Evolutionary conservation across 306 rosid species (phyloP).

Genomic region (Trichosanthes cucumerina): DNA sequence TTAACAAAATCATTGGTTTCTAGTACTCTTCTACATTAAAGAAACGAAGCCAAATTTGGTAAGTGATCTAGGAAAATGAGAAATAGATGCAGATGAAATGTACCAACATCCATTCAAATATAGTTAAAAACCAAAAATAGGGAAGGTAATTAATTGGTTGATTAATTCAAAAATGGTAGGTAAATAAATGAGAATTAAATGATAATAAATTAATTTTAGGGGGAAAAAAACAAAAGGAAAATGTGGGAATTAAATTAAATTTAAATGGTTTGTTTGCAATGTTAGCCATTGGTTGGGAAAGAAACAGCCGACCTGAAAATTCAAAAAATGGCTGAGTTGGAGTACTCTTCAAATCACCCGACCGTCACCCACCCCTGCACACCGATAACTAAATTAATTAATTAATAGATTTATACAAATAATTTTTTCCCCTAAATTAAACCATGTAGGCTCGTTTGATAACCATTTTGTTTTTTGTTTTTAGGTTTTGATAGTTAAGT

Average conservation of each 20-base stretch:
- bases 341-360: constrained; percentile 6
- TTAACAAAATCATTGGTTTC: too few species aligned
- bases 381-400: neutral
- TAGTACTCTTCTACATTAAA: too few species aligned
- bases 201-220: neutral
- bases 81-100: neutral
- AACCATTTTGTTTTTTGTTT: too few species aligned
- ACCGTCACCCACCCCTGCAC: constrained; percentile 3
- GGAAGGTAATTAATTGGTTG: neutral
- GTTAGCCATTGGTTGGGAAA: neutral
- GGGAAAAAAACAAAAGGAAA: neutral
- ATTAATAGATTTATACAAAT: too few species aligned
- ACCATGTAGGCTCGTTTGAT: too few species aligned
- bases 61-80: neutral
- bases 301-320: constrained; percentile 9
- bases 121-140: neutral
- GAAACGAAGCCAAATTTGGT: neutral
- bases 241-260: neutral
- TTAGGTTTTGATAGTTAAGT: too few species aligned
- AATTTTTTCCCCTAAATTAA: too few species aligned
- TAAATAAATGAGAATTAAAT: neutral
- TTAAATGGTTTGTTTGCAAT: neutral
- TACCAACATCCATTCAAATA: neutral
- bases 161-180: neutral
- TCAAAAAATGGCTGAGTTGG: neutral